A percentile compares a stretch with the other conserved stretches of the same genome.
Conservation (phyloP, 768 basidiomycete species). For the Kwoniella europaea region DNA sequence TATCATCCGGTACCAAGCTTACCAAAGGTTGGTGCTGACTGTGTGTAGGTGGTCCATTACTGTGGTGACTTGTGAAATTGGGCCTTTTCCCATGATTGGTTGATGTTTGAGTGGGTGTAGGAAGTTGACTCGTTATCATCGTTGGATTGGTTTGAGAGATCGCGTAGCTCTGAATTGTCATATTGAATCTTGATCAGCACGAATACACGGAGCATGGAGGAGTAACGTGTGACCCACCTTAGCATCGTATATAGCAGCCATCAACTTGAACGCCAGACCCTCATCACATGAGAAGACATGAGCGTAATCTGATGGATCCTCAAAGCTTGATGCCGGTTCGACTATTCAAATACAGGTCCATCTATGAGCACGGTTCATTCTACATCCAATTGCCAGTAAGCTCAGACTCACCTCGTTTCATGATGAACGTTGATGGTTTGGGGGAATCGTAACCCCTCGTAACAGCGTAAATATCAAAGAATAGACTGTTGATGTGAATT, state of each 20-base stretch:
- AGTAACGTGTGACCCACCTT: slow-evolving; percentile 35
- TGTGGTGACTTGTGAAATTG: background rate
- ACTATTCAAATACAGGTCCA: background rate
- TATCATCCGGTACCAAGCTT: slow-evolving; percentile 19
- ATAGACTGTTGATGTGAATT: slow-evolving; percentile 60
- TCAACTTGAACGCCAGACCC: slow-evolving; percentile 39
- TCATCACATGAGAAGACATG: slow-evolving; percentile 80
- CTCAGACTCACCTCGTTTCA: slow-evolving; percentile 65
- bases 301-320: slow-evolving; percentile 83
- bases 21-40: slow-evolving; percentile 23
- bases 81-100: background rate
- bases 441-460: slow-evolving; percentile 78
- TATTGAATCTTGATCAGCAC: background rate
- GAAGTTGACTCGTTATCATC: slow-evolving; percentile 5
- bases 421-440: slow-evolving; percentile 79
- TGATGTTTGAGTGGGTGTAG: background rate
- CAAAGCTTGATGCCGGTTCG: slow-evolving; percentile 71
- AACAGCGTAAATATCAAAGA: slow-evolving; percentile 86
- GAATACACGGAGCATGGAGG: background rate
- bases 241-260: slow-evolving; percentile 50
- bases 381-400: background rate
- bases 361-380: background rate
- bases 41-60: background rate
- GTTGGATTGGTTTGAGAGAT: slow-evolving; percentile 3
- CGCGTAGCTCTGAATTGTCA: slow-evolving; percentile 16